A percentile compares a stretch with the other conserved stretches of the same genome.
Conservation (phyloP, 129 eudicot genomes). For the Ambrosia artemisiifolia region DNA sequence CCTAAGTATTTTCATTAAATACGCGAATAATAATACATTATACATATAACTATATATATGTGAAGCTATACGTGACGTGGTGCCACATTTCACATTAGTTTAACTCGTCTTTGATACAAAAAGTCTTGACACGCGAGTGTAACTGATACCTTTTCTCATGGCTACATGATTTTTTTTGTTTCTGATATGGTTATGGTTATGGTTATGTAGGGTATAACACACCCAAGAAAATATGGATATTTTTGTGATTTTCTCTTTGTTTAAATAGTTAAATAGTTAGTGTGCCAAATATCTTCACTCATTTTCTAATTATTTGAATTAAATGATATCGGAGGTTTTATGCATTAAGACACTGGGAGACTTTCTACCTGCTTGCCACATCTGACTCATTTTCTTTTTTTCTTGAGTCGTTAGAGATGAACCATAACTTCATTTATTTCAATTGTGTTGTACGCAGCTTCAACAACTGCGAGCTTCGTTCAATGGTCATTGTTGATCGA, state of each 20-base stretch:
- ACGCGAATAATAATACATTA: no score
- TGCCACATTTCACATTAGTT: no score
- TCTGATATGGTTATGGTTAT: no score
- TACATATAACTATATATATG: no score
- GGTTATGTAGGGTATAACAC: no score
- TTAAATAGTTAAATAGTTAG: background rate
- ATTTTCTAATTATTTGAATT: background rate
- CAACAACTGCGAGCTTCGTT: slow-evolving; percentile 85
- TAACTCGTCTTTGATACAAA: no score
- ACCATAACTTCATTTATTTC: background rate
- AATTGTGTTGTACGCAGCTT: slow-evolving; percentile 45
- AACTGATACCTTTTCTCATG: no score
- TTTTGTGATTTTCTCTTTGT: background rate
- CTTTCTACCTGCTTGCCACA: background rate
- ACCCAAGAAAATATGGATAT: no score
- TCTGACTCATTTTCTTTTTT: background rate
- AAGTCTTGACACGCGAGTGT: no score
- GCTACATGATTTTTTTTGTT: no score
- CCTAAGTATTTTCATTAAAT: no score
- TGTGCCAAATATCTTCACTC: background rate
- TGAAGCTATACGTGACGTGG: no score
- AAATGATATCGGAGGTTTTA: background rate
- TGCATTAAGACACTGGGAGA: background rate
- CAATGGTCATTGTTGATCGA: slow-evolving; percentile 70
- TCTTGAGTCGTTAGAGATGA: background rate